Evolutionary conservation across 225 moss, liverwort and hornwort genomes (phyloP).

Genomic region (Marchantia paleacea): DNA sequence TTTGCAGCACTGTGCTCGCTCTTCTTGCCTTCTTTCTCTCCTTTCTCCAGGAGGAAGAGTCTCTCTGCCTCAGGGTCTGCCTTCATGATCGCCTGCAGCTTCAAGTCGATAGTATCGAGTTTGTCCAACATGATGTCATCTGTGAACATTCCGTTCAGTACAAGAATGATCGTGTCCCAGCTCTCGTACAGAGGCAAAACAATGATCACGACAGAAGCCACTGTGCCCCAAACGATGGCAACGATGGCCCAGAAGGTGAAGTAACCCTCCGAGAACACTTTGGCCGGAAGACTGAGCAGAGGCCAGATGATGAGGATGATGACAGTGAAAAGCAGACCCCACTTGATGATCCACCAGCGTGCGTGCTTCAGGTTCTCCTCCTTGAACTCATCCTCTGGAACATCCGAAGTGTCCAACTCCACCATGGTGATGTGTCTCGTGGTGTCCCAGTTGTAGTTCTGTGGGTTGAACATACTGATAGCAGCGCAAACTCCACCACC

Average conservation of each 20-base stretch:
- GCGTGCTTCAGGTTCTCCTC: conserved; percentile 72
- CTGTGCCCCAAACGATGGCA: conserved; percentile 76
- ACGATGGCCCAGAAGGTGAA: conserved; percentile 91
- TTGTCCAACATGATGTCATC: conserved; percentile 54
- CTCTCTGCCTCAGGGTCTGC: conserved; percentile 65
- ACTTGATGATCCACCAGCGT: conserved; percentile 79
- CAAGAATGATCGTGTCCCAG: conserved; percentile 50
- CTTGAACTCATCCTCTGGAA: conserved; percentile 68
- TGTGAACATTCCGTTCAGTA: conserved; percentile 72
- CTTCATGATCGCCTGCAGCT: conserved; percentile 46
- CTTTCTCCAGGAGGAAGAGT: conserved; percentile 53
- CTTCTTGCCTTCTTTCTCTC: too few relatives aligned
- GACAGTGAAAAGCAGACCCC: conserved; percentile 71
- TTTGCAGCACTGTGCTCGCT: too few relatives aligned
- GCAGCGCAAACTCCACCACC: conserved; percentile 71
- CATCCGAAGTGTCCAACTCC: conserved; percentile 52
- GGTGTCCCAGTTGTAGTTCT: conserved; percentile 77
- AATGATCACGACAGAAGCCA: conserved; percentile 69
- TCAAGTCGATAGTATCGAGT: conserved; percentile 45
- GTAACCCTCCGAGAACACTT: conserved; percentile 72
- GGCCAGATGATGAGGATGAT: conserved; percentile 88
- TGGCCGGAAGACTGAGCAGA: conserved; percentile 69
- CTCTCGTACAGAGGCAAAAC: conserved; percentile 80
- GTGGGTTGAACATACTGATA: conserved; percentile 53
- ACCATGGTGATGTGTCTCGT: conserved; percentile 77